phyloP scores from a whole-genome alignment of 805 yeast genomes.

The Spathaspora arborariae region DNA sequence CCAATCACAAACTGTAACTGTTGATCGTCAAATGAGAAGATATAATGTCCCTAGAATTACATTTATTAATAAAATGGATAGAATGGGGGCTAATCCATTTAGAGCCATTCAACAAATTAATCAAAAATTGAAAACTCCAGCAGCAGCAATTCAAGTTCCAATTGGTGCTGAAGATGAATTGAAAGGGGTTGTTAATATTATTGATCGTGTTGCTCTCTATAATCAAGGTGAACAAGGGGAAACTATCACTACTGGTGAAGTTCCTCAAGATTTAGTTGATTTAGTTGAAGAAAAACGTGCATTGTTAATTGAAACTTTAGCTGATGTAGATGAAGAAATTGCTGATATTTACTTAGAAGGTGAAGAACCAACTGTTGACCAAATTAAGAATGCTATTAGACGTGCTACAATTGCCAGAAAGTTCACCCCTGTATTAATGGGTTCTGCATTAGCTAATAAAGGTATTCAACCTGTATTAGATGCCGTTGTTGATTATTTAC shows the following conservation, averaged over 20 bases:
- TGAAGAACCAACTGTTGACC: constrained; percentile 76
- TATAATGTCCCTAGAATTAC: constrained; percentile 96
- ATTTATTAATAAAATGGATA: constrained; percentile 96
- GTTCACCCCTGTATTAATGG: constrained; percentile 99
- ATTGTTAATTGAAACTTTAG: constrained; percentile 83
- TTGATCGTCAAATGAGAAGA: constrained; percentile 98
- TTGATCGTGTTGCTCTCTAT: constrained; percentile 81
- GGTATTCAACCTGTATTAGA: constrained; percentile 95
- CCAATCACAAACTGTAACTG: constrained; percentile 97
- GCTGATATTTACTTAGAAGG: constrained; percentile 93
- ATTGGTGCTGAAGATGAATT: constrained; percentile 88
- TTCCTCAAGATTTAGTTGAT: constrained; percentile 78
- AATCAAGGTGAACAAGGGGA: constrained; percentile 93
- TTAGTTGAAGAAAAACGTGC: constrained; percentile 89
- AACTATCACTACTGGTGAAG: constrained; percentile 49
- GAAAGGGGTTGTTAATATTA: constrained; percentile 87
- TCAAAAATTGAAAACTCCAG: constrained; percentile 81
- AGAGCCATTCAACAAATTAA: constrained; percentile 89
- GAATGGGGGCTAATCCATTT: constrained; percentile 99
- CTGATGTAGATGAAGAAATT: constrained; percentile 97
- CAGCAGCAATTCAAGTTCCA: constrained; percentile 98
- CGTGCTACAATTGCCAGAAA: constrained; percentile 92
- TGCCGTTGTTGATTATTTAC: constrained; percentile 92
- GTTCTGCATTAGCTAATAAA: constrained; percentile 94
- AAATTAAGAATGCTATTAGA: constrained; percentile 86